Conservation (phyloP, 225 moss, liverwort and hornwort genomes). For the Marchantia paleacea region DNA sequence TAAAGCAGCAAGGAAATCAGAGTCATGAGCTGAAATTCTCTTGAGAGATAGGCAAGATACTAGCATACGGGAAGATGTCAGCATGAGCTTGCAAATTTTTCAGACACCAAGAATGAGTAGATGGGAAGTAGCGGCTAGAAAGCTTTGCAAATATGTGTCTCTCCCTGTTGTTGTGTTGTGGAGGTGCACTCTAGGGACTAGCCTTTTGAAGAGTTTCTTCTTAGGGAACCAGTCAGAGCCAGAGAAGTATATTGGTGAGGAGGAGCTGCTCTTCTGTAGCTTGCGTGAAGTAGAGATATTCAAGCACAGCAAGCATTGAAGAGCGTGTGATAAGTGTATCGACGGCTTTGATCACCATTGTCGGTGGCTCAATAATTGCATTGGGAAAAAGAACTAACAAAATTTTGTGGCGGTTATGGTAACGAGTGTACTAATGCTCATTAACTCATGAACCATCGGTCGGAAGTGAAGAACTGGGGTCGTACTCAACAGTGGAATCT, state of each 20-base stretch:
- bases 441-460: too few relatives aligned
- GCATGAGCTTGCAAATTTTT: too few relatives aligned
- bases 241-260: slow-evolving; percentile 57
- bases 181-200: slow-evolving; percentile 49
- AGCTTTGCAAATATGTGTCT: slow-evolving; percentile 19
- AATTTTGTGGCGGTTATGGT: slow-evolving; percentile 84
- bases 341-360: slow-evolving; percentile 97
- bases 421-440: slow-evolving; percentile 75
- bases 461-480: too few relatives aligned
- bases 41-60: too few relatives aligned
- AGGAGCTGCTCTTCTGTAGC: slow-evolving; percentile 72
- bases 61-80: too few relatives aligned
- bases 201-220: slow-evolving; percentile 47
- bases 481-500: too few relatives aligned
- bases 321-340: slow-evolving; percentile 92
- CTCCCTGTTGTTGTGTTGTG: slow-evolving; percentile 28
- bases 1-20: slow-evolving; percentile 30
- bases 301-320: slow-evolving; percentile 83
- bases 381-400: slow-evolving; percentile 80
- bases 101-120: too few relatives aligned
- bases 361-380: slow-evolving; percentile 96
- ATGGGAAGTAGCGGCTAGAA: slow-evolving; percentile 21
- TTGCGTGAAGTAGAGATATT: slow-evolving; percentile 92
- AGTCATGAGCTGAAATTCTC: too few relatives aligned
- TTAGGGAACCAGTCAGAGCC: slow-evolving; percentile 52